Percentiles rank a stretch among this genome's conserved stretches.
Conservation (phyloP, 1,139 yeast genomes). For the Barnettozyma hawaiiensis region DNA sequence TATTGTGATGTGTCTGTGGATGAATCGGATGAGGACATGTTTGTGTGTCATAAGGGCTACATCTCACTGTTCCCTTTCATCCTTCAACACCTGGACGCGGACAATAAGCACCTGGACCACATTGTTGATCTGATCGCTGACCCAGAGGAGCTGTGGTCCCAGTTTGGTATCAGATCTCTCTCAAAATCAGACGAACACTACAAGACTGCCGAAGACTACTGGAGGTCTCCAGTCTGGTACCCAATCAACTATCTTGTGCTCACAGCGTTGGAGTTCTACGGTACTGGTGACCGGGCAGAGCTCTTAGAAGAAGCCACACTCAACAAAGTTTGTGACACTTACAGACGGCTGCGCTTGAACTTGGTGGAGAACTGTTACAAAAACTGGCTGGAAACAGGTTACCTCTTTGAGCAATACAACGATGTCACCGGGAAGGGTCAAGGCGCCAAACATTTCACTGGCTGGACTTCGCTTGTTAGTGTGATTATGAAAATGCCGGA, state of each 20-base stretch:
- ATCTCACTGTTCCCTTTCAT: constrained; percentile 82
- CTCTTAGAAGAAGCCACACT: constrained; percentile 18
- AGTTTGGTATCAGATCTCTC: constrained; percentile 75
- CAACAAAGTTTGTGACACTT: constrained; percentile 41
- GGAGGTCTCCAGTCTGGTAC: constrained; percentile 96
- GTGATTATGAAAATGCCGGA: constrained; percentile 55
- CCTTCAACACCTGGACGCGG: constrained; percentile 58
- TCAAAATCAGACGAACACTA: constrained; percentile 63
- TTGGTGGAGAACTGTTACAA: constrained; percentile 61
- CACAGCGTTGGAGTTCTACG: constrained; percentile 62
- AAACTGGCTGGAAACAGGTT: constrained; percentile 73
- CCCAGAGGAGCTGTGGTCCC: constrained; percentile 72
- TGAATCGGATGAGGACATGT: constrained; percentile 47
- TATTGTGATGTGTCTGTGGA: constrained; percentile 84
- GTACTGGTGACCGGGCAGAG: constrained; percentile 21
- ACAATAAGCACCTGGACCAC: constrained; percentile 34
- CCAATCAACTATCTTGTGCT: constrained; percentile 81
- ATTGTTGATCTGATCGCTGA: constrained; percentile 56
- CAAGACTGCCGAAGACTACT: constrained; percentile 82
- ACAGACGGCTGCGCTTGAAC: constrained; percentile 55
- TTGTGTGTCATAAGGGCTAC: constrained; percentile 86
- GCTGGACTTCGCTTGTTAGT: constrained; percentile 87
- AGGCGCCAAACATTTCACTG: constrained; percentile 86
- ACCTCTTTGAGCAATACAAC: constrained; percentile 88
- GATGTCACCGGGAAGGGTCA: constrained; percentile 68